These are phyloP conservation scores for Rubroshorea leprosula DNA, from an alignment of 345 rosid genomes.

Conservation along the genomic window DNA sequence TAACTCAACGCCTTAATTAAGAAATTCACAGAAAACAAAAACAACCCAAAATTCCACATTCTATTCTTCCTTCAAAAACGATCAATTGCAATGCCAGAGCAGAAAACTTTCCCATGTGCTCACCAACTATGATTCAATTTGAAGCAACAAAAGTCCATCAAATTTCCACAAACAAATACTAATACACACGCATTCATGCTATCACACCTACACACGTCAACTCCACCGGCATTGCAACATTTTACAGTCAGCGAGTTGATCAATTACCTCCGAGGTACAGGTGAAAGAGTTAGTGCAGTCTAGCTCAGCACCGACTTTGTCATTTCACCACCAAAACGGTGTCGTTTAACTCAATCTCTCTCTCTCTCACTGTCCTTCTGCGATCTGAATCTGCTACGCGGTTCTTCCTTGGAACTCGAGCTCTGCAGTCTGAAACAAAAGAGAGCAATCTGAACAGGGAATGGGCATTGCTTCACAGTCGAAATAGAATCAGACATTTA, in stretches of 20 bases:
- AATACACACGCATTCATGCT: not conserved
- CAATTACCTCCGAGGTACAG: not conserved
- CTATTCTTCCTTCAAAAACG: conserved; percentile 27
- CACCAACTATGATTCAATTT: conserved; percentile 61
- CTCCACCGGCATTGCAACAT: not conserved
- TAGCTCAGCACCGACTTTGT: too few relatives aligned
- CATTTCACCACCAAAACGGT: conserved; percentile 12
- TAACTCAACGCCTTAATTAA: conserved; percentile 8
- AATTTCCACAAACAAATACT: not conserved
- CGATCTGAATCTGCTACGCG: conserved; percentile 14
- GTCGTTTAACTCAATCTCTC: conserved; percentile 15
- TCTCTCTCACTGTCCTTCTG: conserved; percentile 20
- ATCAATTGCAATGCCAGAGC: conserved; percentile 33
- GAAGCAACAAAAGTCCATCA: conserved; percentile 30
- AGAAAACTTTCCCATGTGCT: conserved; percentile 24
- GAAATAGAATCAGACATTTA: conserved; percentile 10
- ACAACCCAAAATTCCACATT: conserved; percentile 10
- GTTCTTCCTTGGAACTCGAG: conserved; percentile 20
- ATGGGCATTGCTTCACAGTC: conserved; percentile 1
- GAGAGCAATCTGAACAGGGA: not conserved
- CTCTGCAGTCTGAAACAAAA: conserved; percentile 18
- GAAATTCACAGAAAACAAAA: conserved; percentile 2
- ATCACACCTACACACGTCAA: not conserved
- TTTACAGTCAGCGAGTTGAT: not conserved
- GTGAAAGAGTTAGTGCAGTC: too few relatives aligned